Conservation (phyloP, 371 early-diverging fungal genomes). For the Umbelopsis sp. region DNA sequence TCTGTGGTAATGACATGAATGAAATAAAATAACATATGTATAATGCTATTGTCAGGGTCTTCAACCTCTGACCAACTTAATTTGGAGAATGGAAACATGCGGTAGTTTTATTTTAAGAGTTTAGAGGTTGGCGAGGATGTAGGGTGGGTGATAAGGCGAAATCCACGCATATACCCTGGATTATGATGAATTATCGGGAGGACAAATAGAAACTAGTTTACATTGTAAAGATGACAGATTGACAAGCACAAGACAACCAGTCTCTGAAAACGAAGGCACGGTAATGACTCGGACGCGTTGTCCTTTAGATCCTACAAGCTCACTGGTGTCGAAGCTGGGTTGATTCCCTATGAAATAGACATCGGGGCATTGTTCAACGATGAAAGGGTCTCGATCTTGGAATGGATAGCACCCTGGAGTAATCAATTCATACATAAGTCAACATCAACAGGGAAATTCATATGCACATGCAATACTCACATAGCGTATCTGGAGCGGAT, state of each 20-base stretch:
- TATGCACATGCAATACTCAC: constrained; percentile 40
- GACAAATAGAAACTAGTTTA: constrained; percentile 44
- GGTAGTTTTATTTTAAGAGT: neutral
- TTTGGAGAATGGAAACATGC: neutral
- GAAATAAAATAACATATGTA: too few relatives aligned
- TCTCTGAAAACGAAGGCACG: constrained; percentile 67
- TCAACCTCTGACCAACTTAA: too few relatives aligned
- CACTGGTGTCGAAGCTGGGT: constrained; percentile 65
- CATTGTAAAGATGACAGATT: constrained; percentile 69
- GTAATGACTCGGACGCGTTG: constrained; percentile 64
- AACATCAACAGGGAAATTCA: neutral
- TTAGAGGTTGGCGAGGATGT: neutral
- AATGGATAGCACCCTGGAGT: constrained; percentile 85
- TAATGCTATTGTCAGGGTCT: too few relatives aligned
- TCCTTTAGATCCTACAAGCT: constrained; percentile 54
- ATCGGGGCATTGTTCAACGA: constrained; percentile 74
- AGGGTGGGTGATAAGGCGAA: neutral
- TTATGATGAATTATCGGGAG: neutral
- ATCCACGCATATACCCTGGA: neutral
- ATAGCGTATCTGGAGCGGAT: constrained; percentile 91
- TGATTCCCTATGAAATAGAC: constrained; percentile 94
- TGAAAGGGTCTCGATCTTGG: constrained; percentile 82
- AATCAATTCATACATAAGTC: neutral
- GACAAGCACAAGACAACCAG: constrained; percentile 65
- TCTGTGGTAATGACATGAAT: neutral